Conservation (phyloP, 306 rosid genomes). For the Cucumis hystrix region DNA sequence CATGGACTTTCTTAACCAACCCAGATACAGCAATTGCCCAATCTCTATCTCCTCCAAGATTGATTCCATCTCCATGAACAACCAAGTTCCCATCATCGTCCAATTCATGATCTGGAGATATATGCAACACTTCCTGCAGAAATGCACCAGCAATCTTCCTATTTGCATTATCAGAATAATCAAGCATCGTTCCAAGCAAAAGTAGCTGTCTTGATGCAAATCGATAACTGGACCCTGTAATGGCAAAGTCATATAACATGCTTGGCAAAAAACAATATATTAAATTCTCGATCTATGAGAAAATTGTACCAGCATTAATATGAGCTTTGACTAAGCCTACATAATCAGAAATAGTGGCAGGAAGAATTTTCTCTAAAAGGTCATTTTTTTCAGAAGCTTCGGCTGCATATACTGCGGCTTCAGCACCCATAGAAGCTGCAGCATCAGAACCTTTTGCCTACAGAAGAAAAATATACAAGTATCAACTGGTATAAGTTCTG, state of each 20-base stretch:
- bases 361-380: conserved; percentile 75
- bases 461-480: conserved; percentile 12
- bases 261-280: neutral
- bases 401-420: conserved; percentile 90
- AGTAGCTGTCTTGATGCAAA: conserved; percentile 83
- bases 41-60: conserved; percentile 84
- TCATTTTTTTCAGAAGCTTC: conserved; percentile 88
- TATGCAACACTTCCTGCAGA: conserved; percentile 72
- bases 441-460: conserved; percentile 92
- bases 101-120: conserved; percentile 66
- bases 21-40: conserved; percentile 80
- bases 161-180: conserved; percentile 77
- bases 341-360: conserved; percentile 64
- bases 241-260: conserved; percentile 5
- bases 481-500: neutral
- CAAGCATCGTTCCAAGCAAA: conserved; percentile 77
- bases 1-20: conserved; percentile 69
- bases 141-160: conserved; percentile 65
- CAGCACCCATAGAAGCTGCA: conserved; percentile 83
- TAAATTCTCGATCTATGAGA: conserved; percentile 7
- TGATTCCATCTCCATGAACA: conserved; percentile 84
- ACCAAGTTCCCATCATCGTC: conserved; percentile 70
- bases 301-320: conserved; percentile 47
- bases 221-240: conserved; percentile 58
- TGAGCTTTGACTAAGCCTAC: conserved; percentile 76